Evolutionary conservation across 2,329 filamentous ascomycete species (phyloP), one percentile per base, ranked within the genome.

Genomic region (Dothideomycetidae sp.): DNA sequence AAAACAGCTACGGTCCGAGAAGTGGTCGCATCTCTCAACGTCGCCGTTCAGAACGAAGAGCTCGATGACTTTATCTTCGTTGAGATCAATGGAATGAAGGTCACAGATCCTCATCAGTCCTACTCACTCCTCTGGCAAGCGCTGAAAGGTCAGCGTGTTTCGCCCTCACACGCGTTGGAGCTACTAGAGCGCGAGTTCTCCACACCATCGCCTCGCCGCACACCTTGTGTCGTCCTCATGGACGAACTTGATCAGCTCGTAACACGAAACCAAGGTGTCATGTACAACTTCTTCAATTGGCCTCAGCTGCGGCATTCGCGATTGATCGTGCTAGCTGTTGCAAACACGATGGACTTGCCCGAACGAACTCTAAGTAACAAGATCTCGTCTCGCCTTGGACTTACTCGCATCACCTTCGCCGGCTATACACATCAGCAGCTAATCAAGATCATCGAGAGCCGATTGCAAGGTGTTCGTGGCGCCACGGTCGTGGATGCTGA

Each of bases 231-330:
- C 10, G 90, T 98, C 2, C 63, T 98, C 35, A 98, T 98, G 90
- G 90, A 98, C 52, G 90, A 98, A 60, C 70, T 98, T 33, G 90
- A 98, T 55, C 90, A 98, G 60, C 72, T 98, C 5, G 92, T 98
- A 4, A 98, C 90, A 10, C 90, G 88, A 53, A 96, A 93, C 52
- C 92, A 98, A 57, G 88, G 83, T n/a, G 90, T 98, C 60, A 98
- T 98, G 90, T 98, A 98, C 64, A 98, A 98, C 59, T 98, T 98
- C 59, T 98, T 98, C 71, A 98, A 98, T 54, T 98, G 90, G 90
- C 90, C 90, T 3, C 81, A 83, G 9, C 67, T 96, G 37, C 74
- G 82, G 34, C 86, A 98, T 58, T 93, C 84, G 37, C 75, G 86
- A 33, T 68, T 98, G 31, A 94, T 98, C 56, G 92, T 98, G 5